Evolutionary conservation across 176 grass and related monocot genomes (phyloP), one percentile per base, ranked within the genome.

Genomic region (Aegilops longissima): DNA sequence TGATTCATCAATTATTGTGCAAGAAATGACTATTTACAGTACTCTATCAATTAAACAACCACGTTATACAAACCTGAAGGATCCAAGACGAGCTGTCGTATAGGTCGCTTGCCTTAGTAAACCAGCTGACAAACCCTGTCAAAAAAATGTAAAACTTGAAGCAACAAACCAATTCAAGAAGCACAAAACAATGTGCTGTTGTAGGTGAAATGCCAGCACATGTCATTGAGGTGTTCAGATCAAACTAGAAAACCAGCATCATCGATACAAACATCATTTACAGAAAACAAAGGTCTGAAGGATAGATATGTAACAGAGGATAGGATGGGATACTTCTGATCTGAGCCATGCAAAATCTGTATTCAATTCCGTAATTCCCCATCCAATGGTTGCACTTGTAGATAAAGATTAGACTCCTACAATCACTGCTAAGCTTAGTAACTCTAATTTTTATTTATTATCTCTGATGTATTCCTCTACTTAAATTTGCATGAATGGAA

Each of bases 81-180:
- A 94, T 81, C 97, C 97, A 80, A 99, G 85, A 80, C 97, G 91
- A 68, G 94, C 97, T 76, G 97, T 99, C 20, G 92, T 99, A 71
- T 99, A 99, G 1, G 94, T 97, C 8, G 92, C 97, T 82, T 99
- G 97, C 90, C 97, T 96, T 69, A 96, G 89, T 79, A 99, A 90
- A 90, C 97, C 97, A 2, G 97, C 97, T 61, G 97, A 99, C 69
- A 99, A 75, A 82, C 97, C 97, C 94, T 99, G 92, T 21, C 29
- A 76, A 76, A 52, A 31, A 85, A 87, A 86, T 33, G 83, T 33
- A 75, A 7, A 24, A 51, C 58, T 25, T 85, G 11, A 85, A 91
- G 42, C 31, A 66, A 42, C 4, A 82, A 85, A 72, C 17, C 11
- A 21, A 29, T 20, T 34, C 5, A 76, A 70, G 27, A 84, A 66